Conservation (phyloP, 176 grass and related monocot species). For the Triticum urartu region DNA sequence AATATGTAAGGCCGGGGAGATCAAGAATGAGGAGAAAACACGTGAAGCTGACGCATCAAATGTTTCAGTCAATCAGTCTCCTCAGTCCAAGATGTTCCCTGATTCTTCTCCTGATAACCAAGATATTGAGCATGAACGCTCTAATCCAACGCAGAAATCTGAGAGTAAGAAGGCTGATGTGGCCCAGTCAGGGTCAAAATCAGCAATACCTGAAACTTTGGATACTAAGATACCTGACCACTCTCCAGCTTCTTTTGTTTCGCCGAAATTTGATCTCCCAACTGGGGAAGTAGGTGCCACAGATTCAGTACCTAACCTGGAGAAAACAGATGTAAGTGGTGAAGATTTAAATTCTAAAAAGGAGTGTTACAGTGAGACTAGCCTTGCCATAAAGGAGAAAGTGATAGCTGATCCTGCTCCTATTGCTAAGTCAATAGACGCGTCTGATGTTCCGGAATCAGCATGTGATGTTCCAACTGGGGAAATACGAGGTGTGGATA, state of each 20-base stretch:
- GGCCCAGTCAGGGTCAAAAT: constrained; percentile 23
- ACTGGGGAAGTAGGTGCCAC: constrained; percentile 13
- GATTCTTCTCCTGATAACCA: constrained; percentile 45
- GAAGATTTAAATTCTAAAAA: constrained; percentile 19
- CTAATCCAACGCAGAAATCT: constrained; percentile 42
- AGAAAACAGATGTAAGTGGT: constrained; percentile 11
- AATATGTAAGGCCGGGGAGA: constrained; percentile 38
- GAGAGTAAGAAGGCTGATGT: constrained; percentile 34
- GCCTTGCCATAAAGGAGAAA: constrained; percentile 4
- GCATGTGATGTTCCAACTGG: not conserved
- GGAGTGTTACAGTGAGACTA: constrained; percentile 18
- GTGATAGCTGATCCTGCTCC: constrained; percentile 28
- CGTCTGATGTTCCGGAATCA: constrained; percentile 36
- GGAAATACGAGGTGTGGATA: not conserved
- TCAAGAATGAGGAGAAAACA: constrained; percentile 35
- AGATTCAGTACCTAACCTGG: constrained; percentile 1
- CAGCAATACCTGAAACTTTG: constrained; percentile 11
- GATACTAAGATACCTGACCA: constrained; percentile 23
- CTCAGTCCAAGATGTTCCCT: constrained; percentile 31
- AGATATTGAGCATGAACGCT: constrained; percentile 39
- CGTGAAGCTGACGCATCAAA: constrained; percentile 36
- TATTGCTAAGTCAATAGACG: constrained; percentile 23
- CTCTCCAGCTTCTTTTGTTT: constrained; percentile 28
- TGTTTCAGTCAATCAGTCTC: constrained; percentile 51
- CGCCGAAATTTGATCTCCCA: constrained; percentile 20